These are phyloP conservation scores for Fistulina hepatica DNA, from an alignment of 1,284 basidiomycete species.

Conservation along the genomic window DNA sequence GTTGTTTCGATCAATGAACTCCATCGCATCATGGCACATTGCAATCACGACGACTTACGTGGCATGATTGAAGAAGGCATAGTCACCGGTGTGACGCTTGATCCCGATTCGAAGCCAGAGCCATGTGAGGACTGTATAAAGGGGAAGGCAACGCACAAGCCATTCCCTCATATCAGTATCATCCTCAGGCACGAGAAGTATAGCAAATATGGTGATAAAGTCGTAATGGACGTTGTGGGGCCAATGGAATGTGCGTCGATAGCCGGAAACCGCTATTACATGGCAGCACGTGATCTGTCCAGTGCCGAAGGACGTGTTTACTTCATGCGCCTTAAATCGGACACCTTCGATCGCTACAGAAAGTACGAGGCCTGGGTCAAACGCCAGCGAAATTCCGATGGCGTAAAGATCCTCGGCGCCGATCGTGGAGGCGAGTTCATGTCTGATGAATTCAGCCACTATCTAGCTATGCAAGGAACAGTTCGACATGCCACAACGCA, in stretches of 20 bases:
- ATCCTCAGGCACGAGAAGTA: background rate
- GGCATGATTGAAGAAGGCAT: conserved; percentile 8
- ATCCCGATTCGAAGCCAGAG: conserved; percentile 4
- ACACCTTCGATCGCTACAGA: conserved; percentile 14
- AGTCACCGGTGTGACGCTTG: conserved; percentile 4
- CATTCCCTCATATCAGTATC: conserved; percentile 2
- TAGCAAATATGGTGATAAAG: conserved; percentile 4
- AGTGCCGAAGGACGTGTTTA: conserved; percentile 11
- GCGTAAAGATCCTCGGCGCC: conserved; percentile 15
- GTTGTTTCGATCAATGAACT: conserved; percentile 3
- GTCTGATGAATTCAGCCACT: conserved; percentile 13
- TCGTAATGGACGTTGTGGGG: conserved; percentile 3
- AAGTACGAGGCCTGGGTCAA: conserved; percentile 14
- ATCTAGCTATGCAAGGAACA: conserved; percentile 17
- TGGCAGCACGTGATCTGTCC: conserved; percentile 4
- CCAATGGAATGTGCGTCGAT: conserved; percentile 6
- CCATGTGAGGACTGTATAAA: conserved; percentile 1
- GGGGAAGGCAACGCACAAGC: conserved; percentile 1
- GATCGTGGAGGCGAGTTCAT: conserved; percentile 21
- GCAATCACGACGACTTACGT: conserved; percentile 1
- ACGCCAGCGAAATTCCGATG: conserved; percentile 8
- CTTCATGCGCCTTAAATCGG: conserved; percentile 14
- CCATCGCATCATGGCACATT: conserved; percentile 7
- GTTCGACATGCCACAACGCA: conserved; percentile 19
- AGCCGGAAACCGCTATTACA: conserved; percentile 4